A percentile compares a stretch with the other conserved stretches of the same genome.
phyloP scores from a whole-genome alignment of 1,284 basidiomycete species.

The Leccinum ponderosum region DNA sequence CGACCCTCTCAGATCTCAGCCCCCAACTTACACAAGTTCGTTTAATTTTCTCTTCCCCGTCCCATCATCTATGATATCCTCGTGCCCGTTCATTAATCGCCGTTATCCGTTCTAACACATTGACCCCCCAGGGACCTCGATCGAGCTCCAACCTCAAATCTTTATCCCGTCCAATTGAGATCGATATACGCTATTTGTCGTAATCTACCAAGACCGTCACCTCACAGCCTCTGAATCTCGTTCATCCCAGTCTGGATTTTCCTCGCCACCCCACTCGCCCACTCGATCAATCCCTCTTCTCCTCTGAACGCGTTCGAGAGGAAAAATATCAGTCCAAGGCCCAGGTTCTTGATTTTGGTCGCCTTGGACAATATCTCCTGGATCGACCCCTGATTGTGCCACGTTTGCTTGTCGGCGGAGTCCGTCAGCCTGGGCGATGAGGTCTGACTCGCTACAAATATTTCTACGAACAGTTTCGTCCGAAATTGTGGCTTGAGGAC shows the following conservation, averaged over 20 bases:
- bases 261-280: constrained; percentile 65
- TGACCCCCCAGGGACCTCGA: no score
- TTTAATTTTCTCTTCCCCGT: no score
- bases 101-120: no score
- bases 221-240: constrained; percentile 44
- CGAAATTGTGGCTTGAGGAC: no score
- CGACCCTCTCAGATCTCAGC: no score
- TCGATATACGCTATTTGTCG: background rate
- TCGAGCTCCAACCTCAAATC: no score
- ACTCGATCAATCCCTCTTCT: constrained; percentile 52
- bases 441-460: constrained; percentile 74
- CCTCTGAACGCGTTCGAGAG: constrained; percentile 51
- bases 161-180: background rate
- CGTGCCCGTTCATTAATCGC: no score
- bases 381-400: constrained; percentile 57
- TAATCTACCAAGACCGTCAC: background rate
- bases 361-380: constrained; percentile 76
- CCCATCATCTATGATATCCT: no score
- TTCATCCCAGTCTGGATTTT: constrained; percentile 51
- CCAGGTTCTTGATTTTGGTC: constrained; percentile 56
- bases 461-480: constrained; percentile 61
- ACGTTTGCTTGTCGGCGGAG: constrained; percentile 38
- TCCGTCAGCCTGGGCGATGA: constrained; percentile 55
- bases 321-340: constrained; percentile 72
- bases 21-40: no score